Conservation (phyloP, 495 filamentous ascomycete species). For the Hyaloscypha variabilis region DNA sequence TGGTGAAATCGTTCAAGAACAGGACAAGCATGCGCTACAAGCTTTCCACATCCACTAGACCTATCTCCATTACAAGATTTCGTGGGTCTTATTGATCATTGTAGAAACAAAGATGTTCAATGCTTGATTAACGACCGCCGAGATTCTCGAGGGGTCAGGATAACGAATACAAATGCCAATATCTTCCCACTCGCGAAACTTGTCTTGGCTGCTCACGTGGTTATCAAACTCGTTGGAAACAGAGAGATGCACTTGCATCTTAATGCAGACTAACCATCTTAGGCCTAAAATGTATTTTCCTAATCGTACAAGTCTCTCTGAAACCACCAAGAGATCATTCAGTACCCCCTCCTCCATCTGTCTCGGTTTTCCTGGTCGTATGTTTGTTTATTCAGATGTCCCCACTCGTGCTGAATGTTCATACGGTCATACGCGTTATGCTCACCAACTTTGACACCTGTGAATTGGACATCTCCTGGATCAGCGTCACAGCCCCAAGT, state of each 20-base stretch:
- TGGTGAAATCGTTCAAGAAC: too few relatives aligned
- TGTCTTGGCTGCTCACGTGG: constrained; percentile 65
- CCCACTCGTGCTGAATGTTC: not conserved
- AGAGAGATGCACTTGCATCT: constrained; percentile 84
- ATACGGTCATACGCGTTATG: not conserved
- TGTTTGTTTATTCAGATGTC: not conserved
- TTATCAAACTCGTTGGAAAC: constrained; percentile 69
- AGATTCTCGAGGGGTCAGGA: not conserved
- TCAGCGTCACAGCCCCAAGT: not conserved
- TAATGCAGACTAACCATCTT: constrained; percentile 74
- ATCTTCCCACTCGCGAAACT: constrained; percentile 62
- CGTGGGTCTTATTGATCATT: too few relatives aligned
- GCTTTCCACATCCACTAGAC: too few relatives aligned
- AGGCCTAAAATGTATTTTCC: too few relatives aligned
- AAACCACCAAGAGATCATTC: too few relatives aligned
- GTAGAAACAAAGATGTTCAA: too few relatives aligned
- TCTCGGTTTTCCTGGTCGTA: not conserved
- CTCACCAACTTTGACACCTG: not conserved
- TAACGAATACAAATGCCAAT: constrained; percentile 55
- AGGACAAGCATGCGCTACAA: too few relatives aligned
- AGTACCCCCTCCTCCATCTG: not conserved
- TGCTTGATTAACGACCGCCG: not conserved
- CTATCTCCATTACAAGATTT: too few relatives aligned
- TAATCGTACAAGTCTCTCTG: too few relatives aligned
- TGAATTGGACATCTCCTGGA: not conserved